A percentile compares a stretch with the other conserved stretches of the same genome.
phyloP scores from a whole-genome alignment of 306 rosid genomes.

The Oemleria cerasiformis region DNA sequence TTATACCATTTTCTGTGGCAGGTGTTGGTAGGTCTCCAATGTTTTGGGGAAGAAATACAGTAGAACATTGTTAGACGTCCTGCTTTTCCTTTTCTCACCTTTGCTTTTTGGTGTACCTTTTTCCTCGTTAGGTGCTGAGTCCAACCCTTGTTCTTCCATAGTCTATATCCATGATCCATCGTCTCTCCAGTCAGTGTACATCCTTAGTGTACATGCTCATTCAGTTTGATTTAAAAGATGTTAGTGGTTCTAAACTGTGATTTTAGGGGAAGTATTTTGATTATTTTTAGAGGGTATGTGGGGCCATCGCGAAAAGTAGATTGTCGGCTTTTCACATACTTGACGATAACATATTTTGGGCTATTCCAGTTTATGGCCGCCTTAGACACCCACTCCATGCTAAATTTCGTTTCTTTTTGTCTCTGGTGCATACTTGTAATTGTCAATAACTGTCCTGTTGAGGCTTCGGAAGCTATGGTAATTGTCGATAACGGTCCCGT shows the following conservation, averaged over 20 bases:
- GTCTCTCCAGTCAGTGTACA: neutral
- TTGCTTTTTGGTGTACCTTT: neutral
- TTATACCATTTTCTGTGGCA: conserved; percentile 76
- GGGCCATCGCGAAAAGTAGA: neutral
- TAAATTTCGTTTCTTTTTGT: neutral
- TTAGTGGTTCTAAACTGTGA: conserved; percentile 9
- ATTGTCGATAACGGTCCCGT: too few species aligned
- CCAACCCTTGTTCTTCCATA: conserved; percentile 3
- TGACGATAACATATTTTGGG: neutral
- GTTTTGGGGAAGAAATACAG: conserved; percentile 29
- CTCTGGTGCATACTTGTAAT: neutral
- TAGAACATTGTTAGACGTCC: conserved; percentile 33
- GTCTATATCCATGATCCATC: neutral
- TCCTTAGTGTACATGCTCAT: neutral
- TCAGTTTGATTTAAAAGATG: neutral
- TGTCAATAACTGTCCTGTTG: neutral
- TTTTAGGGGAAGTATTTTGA: neutral
- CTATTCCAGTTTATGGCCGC: neutral
- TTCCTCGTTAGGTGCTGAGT: conserved; percentile 15
- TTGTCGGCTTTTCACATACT: neutral
- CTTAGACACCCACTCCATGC: neutral
- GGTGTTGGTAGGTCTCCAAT: conserved; percentile 83
- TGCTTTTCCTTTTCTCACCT: conserved; percentile 29
- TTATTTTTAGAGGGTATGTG: conserved; percentile 1
- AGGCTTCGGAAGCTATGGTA: neutral